Conservation (phyloP, 1,284 basidiomycete species). For the Malassezia slooffiae region DNA sequence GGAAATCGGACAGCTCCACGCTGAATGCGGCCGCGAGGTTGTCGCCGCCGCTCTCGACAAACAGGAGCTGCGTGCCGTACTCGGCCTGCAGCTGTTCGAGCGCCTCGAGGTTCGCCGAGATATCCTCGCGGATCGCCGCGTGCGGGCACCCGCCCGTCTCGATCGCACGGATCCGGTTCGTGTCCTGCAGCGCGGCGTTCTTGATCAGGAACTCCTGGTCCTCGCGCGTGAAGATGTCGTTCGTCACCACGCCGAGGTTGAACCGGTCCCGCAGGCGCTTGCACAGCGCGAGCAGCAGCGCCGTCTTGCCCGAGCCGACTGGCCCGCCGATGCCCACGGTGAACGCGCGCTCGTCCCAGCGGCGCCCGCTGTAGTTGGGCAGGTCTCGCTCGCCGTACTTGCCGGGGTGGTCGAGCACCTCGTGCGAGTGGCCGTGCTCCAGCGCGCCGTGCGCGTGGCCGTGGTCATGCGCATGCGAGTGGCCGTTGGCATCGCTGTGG, state of each 20-base stretch:
- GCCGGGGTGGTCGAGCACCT: slow-evolving; percentile 51
- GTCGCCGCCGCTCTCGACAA: slow-evolving; percentile 92
- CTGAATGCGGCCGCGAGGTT: slow-evolving; percentile 92
- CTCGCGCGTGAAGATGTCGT: slow-evolving; percentile 57
- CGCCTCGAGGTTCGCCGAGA: slow-evolving; percentile 89
- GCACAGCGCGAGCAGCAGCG: slow-evolving; percentile 84
- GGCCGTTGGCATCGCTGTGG: slow-evolving; percentile 15
- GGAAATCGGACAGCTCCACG: slow-evolving; percentile 89
- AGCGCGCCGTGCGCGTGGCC: slow-evolving; percentile 20
- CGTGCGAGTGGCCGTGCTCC: slow-evolving; percentile 44
- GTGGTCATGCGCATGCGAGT: slow-evolving; percentile 15
- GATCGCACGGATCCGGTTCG: slow-evolving; percentile 78
- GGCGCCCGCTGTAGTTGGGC: slow-evolving; percentile 70
- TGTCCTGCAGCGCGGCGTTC: slow-evolving; percentile 69
- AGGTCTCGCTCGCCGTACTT: slow-evolving; percentile 85
- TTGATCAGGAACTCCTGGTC: slow-evolving; percentile 94
- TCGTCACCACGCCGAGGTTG: slow-evolving; percentile 64
- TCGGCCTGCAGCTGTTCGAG: slow-evolving; percentile 90
- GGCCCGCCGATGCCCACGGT: slow-evolving; percentile 91
- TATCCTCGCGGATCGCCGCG: slow-evolving; percentile 64
- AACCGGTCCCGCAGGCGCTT: slow-evolving; percentile 66
- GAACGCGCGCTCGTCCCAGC: slow-evolving; percentile 87
- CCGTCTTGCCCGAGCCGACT: slow-evolving; percentile 95
- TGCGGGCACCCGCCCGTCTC: slow-evolving; percentile 59
- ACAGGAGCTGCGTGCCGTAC: slow-evolving; percentile 51